Conservation (phyloP, 768 basidiomycete genomes). For the Tephrocybe sp. region DNA sequence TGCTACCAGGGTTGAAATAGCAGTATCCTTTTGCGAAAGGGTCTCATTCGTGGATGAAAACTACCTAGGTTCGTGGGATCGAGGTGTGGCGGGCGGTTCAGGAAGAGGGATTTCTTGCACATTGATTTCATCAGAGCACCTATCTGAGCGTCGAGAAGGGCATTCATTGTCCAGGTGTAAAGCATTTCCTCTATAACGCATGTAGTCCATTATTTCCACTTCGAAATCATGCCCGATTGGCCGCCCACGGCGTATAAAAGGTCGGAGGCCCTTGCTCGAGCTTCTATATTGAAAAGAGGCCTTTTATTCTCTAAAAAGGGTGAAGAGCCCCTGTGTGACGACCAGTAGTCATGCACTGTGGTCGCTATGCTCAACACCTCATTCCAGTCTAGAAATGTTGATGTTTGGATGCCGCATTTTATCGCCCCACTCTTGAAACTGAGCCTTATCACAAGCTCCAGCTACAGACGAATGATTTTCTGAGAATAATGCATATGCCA, state of each 20-base stretch:
- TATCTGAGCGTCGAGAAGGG: neutral
- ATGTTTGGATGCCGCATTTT: constrained; percentile 52
- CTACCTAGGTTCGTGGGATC: neutral
- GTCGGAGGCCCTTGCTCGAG: neutral
- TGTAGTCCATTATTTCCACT: constrained; percentile 16
- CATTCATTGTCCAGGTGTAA: neutral
- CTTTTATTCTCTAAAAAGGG: neutral
- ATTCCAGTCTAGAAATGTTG: constrained; percentile 49
- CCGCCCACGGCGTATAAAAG: neutral
- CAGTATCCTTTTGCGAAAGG: constrained; percentile 13
- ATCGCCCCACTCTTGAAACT: too few species aligned
- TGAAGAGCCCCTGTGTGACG: neutral
- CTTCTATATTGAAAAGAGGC: neutral
- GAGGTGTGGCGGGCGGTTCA: neutral
- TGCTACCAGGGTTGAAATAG: constrained; percentile 3
- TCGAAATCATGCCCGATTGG: constrained; percentile 7
- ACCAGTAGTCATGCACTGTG: constrained; percentile 10
- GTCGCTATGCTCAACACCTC: constrained; percentile 29
- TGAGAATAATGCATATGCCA: too few species aligned
- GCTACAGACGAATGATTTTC: too few species aligned
- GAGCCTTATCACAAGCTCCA: too few species aligned
- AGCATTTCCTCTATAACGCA: constrained; percentile 1
- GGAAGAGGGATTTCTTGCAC: neutral
- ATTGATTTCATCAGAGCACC: neutral
- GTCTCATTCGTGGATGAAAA: constrained; percentile 3